Conservation (phyloP, 1,284 basidiomycete species). For the Waitea zeae region DNA sequence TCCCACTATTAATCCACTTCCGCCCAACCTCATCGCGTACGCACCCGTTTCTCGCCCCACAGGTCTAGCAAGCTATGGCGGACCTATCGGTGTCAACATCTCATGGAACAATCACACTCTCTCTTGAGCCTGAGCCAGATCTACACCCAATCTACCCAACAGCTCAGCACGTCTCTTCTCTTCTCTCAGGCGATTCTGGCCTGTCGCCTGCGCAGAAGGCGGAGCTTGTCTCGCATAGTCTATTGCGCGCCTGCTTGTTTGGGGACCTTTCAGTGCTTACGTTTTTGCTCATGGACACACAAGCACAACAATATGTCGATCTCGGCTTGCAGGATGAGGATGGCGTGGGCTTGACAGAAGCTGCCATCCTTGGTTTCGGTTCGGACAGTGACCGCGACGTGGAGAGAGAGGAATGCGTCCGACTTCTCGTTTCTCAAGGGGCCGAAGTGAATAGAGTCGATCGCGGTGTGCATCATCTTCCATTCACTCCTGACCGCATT, state of each 20-base stretch:
- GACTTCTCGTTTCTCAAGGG: conserved; percentile 65
- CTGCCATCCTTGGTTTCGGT: conserved; percentile 72
- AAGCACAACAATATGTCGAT: conserved; percentile 52
- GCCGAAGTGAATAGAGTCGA: conserved; percentile 51
- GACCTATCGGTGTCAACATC: neutral
- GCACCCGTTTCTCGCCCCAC: no score
- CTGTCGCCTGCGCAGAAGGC: conserved; percentile 47
- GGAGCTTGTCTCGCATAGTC: conserved; percentile 51
- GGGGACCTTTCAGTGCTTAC: conserved; percentile 55
- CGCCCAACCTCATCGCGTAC: no score
- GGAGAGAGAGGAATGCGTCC: conserved; percentile 77
- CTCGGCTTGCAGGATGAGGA: conserved; percentile 65
- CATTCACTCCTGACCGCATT: conserved; percentile 2
- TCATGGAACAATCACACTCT: neutral
- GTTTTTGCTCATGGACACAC: conserved; percentile 53
- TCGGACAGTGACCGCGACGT: conserved; percentile 66
- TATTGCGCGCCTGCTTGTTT: conserved; percentile 57
- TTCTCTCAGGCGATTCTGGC: conserved; percentile 47
- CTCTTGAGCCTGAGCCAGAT: conserved; percentile 39
- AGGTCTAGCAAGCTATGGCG: neutral
- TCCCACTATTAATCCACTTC: no score
- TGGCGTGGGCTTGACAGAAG: conserved; percentile 61
- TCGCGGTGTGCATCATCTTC: conserved; percentile 23
- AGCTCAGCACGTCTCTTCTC: conserved; percentile 36
- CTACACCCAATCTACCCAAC: conserved; percentile 61